Conservation (phyloP, 179 eudicot species). For the Silene coronaria region DNA sequence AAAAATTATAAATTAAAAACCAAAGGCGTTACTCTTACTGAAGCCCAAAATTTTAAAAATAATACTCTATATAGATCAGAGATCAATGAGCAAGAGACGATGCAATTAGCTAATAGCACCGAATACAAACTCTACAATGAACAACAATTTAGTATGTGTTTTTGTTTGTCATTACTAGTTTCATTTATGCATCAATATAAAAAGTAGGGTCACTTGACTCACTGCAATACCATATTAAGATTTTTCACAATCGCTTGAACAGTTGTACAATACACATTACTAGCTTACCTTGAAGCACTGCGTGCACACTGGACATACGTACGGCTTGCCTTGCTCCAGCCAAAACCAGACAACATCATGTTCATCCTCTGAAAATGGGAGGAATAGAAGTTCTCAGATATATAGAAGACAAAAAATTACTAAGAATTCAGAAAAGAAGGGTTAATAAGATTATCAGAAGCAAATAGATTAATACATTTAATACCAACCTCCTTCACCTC, state of each 20-base stretch:
- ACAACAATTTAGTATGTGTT: neutral
- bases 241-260: no score
- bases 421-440: neutral
- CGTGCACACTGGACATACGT: slow-evolving; percentile 79
- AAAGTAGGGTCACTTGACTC: neutral
- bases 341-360: slow-evolving; percentile 95
- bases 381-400: neutral
- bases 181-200: neutral
- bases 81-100: no score
- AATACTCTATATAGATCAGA: no score
- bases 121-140: neutral
- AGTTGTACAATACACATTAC: no score
- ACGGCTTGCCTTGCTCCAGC: slow-evolving; percentile 70
- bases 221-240: neutral
- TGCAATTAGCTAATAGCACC: no score
- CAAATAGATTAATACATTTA: neutral
- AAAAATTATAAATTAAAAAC: no score
- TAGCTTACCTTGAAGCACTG: slow-evolving; percentile 63
- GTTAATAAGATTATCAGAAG: neutral
- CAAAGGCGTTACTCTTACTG: no score
- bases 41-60: no score
- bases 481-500: slow-evolving; percentile 77
- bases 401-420: neutral
- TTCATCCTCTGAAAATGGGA: slow-evolving; percentile 57
- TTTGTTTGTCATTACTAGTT: neutral